These are phyloP conservation scores for Penicillium sp. DNA, from an alignment of 2,329 filamentous ascomycete genomes.

Conservation along the genomic window DNA sequence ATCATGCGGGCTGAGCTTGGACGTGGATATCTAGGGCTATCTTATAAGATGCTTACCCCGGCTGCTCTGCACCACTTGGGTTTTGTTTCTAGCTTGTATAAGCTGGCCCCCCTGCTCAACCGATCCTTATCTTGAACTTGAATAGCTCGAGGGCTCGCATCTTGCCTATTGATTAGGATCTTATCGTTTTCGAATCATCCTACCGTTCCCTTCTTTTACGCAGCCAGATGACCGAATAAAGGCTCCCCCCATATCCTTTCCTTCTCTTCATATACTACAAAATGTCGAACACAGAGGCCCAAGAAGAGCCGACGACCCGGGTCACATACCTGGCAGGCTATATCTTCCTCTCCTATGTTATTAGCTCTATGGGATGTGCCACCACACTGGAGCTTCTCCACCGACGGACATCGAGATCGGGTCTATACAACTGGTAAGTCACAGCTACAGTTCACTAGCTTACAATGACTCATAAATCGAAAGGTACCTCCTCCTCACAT, in stretches of 20 bases:
- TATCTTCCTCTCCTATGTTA: slow-evolving; percentile 66
- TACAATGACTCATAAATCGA: background rate
- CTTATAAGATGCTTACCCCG: slow-evolving; percentile 6
- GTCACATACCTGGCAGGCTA: slow-evolving; percentile 57
- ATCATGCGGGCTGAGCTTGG: background rate
- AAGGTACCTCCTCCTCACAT: slow-evolving; percentile 64
- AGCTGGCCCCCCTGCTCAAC: too few species aligned
- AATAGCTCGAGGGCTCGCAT: background rate
- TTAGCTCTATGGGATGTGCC: slow-evolving; percentile 73
- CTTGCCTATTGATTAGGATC: background rate
- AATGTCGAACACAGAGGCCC: slow-evolving; percentile 21
- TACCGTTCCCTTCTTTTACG: background rate
- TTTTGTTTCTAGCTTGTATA: background rate
- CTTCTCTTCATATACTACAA: background rate
- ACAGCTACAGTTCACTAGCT: background rate
- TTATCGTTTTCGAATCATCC: background rate
- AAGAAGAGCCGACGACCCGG: slow-evolving; percentile 9
- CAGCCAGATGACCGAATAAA: background rate
- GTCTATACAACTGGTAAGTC: slow-evolving; percentile 67
- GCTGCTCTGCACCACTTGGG: background rate
- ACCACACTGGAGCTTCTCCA: slow-evolving; percentile 83
- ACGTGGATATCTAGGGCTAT: background rate
- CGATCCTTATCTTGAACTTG: background rate
- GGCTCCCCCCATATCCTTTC: background rate
- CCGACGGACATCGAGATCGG: slow-evolving; percentile 68